A percentile compares a stretch with the other conserved stretches of the same genome.
These are phyloP conservation scores for Lagenaria siceraria DNA, from an alignment of 306 rosid species.

Conservation along the genomic window DNA sequence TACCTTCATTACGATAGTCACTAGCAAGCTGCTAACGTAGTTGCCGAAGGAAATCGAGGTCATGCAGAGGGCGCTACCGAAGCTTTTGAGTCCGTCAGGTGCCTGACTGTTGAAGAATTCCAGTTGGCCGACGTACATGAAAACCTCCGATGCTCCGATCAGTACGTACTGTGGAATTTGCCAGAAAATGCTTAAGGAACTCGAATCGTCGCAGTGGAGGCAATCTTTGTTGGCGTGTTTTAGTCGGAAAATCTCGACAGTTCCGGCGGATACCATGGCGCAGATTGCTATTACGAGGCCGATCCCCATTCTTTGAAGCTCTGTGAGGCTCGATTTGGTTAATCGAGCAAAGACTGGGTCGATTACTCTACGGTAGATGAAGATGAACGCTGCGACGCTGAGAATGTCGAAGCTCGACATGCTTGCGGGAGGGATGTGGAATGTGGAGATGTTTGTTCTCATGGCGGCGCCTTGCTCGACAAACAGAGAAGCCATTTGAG, in stretches of 20 bases:
- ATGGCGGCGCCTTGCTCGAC: slow-evolving; percentile 79
- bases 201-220: slow-evolving; percentile 22
- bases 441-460: slow-evolving; percentile 41
- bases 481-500: slow-evolving; percentile 83
- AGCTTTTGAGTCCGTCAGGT: slow-evolving; percentile 73
- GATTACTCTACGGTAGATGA: slow-evolving; percentile 40
- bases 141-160: slow-evolving; percentile 70
- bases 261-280: slow-evolving; percentile 60
- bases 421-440: slow-evolving; percentile 74
- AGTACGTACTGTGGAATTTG: slow-evolving; percentile 62
- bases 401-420: slow-evolving; percentile 79
- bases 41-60: slow-evolving; percentile 75
- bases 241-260: slow-evolving; percentile 42
- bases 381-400: slow-evolving; percentile 55
- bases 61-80: slow-evolving; percentile 79
- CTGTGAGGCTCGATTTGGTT: slow-evolving; percentile 33
- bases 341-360: slow-evolving; percentile 28
- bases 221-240: slow-evolving; percentile 23
- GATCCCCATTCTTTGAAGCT: slow-evolving; percentile 76
- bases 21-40: slow-evolving; percentile 57
- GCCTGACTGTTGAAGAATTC: slow-evolving; percentile 73
- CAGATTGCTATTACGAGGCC: slow-evolving; percentile 54
- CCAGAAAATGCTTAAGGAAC: slow-evolving; percentile 61
- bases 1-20: slow-evolving; percentile 58
- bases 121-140: slow-evolving; percentile 73